Evolutionary conservation across 2,329 filamentous ascomycete genomes (phyloP), one percentile per base, ranked within the genome.

Genomic region (Curvularia spicifera): DNA sequence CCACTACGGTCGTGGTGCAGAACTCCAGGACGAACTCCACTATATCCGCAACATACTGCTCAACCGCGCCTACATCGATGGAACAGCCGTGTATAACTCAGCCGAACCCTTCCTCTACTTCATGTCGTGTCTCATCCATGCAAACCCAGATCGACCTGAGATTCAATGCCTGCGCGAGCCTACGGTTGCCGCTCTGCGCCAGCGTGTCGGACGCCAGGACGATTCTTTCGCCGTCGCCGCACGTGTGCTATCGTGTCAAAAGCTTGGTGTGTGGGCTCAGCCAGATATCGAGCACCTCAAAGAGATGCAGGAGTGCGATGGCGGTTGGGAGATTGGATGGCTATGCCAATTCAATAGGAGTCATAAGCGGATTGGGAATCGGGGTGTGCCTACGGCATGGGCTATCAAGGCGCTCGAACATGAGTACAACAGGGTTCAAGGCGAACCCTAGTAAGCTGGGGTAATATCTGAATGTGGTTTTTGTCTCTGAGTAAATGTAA

Each of bases 81-180:
- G 75, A 4, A 73, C 75, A 2, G 65, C 68, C 1, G 71, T 74
- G 53, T 78, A 78, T 51, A 29, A 59, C 6, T 70, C 64, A 1
- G 58, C 73, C 0, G 76, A 78, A 40, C 66, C 63, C 9, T 78
- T 72, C 53, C 58, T 78, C 3, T 73, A 65, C 59, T 76, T 73
- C 46, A 51, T 76, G 15, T 42, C 56, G 1, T 63, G 67, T 15
- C 61, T 76, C 3, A 57, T 71, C 22, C 49, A 42, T 2, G 65
- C 56, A 2, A 71, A 69, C 29, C 57, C 56, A 5, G 58, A 61
- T 29, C 47, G 51, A 12, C 33, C 68, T 45, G 67, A 67, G 28
- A 39, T 74, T 31, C 57, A 59, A 26, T 59, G 53, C 6, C 47
- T 76, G 13, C 61, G 64, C 18, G 47, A 59, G 33, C 66, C 72